Percentiles rank a stretch among this genome's conserved stretches.
Evolutionary conservation across 2,329 filamentous ascomycete species (phyloP).

Genomic region (Aspergillus fumigatus): DNA sequence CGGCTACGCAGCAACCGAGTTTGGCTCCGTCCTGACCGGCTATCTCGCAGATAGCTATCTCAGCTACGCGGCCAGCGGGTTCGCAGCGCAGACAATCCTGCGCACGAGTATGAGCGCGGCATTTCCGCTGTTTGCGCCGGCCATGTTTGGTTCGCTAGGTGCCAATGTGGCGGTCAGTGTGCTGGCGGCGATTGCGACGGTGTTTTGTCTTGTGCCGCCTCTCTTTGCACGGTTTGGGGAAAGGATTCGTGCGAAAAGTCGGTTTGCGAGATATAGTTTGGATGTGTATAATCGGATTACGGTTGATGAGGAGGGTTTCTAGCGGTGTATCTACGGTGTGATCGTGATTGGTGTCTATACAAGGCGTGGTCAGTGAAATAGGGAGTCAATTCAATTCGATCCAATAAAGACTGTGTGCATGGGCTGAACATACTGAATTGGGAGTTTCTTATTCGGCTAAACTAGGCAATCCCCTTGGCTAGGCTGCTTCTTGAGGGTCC

Average conservation of each 20-base stretch:
- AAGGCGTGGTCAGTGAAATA: no score
- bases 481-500: background rate
- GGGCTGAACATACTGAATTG: background rate
- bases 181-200: conserved; percentile 39
- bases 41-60: conserved; percentile 46
- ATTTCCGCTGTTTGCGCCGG: conserved; percentile 39
- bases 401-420: no score
- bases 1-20: conserved; percentile 47
- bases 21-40: conserved; percentile 39
- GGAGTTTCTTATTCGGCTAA: background rate
- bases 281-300: conserved; percentile 8
- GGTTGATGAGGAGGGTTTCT: conserved; percentile 5
- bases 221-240: conserved; percentile 38
- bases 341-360: no score
- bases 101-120: conserved; percentile 36
- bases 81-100: conserved; percentile 40
- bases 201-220: conserved; percentile 36
- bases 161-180: conserved; percentile 39
- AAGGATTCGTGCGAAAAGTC: conserved; percentile 31
- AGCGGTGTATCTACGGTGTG: background rate
- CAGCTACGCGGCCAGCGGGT: conserved; percentile 42
- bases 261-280: conserved; percentile 34
- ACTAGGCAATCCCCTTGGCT: background rate
- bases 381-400: no score
- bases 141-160: conserved; percentile 39